These are phyloP conservation scores for Carex kokanica DNA, from an alignment of 176 grass and related monocot genomes.

Conservation along the genomic window DNA sequence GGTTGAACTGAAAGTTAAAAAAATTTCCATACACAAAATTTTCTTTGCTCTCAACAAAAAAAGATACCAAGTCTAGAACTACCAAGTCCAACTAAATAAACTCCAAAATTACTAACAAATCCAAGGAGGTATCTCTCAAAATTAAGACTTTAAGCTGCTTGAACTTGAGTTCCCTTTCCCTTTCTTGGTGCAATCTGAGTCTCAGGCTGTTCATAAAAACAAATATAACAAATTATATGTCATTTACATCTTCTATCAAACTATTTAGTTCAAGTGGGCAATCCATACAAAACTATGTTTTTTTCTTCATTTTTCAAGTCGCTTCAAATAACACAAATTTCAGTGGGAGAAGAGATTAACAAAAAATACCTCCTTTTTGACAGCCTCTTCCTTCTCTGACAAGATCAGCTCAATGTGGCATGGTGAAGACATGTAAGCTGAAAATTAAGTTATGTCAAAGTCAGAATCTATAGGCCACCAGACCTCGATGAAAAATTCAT, in stretches of 20 bases:
- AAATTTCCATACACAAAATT: not conserved
- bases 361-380: slow-evolving; percentile 64
- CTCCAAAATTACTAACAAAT: slow-evolving; percentile 1
- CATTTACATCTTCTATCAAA: not conserved
- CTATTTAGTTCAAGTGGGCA: not conserved
- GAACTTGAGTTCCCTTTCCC: slow-evolving; percentile 34
- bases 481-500: not conserved
- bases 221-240: not conserved
- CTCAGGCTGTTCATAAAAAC: slow-evolving; percentile 36
- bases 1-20: not conserved
- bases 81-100: slow-evolving; percentile 10
- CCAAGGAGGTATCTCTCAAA: not conserved
- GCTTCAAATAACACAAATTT: not conserved
- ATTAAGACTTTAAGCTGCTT: not conserved
- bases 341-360: not conserved
- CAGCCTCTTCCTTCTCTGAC: slow-evolving; percentile 79
- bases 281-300: not conserved
- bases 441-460: not conserved
- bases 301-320: not conserved
- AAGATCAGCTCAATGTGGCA: slow-evolving; percentile 79
- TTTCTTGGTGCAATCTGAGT: slow-evolving; percentile 48
- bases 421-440: slow-evolving; percentile 83
- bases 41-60: not conserved
- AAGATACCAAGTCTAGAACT: not conserved
- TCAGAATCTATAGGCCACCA: not conserved